Conservation (phyloP, 2,329 filamentous ascomycete genomes). For the Stachybotrys echinatus region DNA sequence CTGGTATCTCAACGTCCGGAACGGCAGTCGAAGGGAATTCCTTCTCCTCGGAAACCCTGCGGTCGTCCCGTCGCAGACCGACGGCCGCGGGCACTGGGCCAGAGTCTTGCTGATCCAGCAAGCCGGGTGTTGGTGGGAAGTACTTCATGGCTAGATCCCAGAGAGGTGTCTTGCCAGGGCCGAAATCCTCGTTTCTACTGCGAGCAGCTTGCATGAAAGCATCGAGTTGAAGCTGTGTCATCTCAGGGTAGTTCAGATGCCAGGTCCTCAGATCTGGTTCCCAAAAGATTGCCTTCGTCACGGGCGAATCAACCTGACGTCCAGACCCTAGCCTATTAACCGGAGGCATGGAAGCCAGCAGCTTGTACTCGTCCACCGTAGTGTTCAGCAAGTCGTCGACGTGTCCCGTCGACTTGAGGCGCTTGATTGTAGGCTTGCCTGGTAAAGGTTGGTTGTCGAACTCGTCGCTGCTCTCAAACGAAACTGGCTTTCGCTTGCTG, state of each 20-base stretch:
- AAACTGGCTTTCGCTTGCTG: slow-evolving; percentile 51
- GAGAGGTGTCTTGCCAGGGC: slow-evolving; percentile 42
- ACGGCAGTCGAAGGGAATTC: slow-evolving; percentile 26
- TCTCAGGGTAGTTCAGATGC: slow-evolving; percentile 59
- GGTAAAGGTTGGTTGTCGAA: slow-evolving; percentile 31
- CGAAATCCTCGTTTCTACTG: slow-evolving; percentile 47
- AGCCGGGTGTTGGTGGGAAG: slow-evolving; percentile 40
- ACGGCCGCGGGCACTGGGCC: neutral
- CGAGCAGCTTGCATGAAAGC: slow-evolving; percentile 49
- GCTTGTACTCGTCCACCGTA: slow-evolving; percentile 35
- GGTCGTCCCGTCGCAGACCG: slow-evolving; percentile 17
- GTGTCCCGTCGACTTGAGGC: slow-evolving; percentile 46
- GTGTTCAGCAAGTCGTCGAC: slow-evolving; percentile 28
- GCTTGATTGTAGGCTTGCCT: slow-evolving; percentile 47
- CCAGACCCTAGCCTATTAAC: slow-evolving; percentile 42
- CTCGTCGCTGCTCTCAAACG: slow-evolving; percentile 46
- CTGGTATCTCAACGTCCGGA: slow-evolving; percentile 18
- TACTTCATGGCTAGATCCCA: slow-evolving; percentile 55
- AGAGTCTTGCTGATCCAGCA: slow-evolving; percentile 6
- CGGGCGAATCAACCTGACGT: slow-evolving; percentile 53
- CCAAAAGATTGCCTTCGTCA: slow-evolving; percentile 55
- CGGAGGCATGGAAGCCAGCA: slow-evolving; percentile 45
- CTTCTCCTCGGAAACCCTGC: slow-evolving; percentile 16
- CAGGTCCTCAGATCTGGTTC: slow-evolving; percentile 48
- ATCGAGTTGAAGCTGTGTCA: slow-evolving; percentile 54